phyloP scores from a whole-genome alignment of 805 yeast species.

The Hanseniaspora lachancei region DNA sequence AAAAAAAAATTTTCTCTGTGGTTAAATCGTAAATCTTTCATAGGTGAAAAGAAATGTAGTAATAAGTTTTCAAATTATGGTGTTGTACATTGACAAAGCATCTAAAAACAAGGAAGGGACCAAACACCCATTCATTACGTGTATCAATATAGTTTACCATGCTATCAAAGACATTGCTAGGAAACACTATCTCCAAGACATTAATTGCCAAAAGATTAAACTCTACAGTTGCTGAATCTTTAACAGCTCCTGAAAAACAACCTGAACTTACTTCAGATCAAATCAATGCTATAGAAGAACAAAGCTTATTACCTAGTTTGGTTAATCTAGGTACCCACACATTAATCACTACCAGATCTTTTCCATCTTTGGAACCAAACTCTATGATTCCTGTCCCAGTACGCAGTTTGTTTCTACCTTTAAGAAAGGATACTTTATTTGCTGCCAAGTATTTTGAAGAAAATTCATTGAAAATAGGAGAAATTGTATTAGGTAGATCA shows the following conservation, averaged over 20 bases:
- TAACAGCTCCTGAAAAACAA: not conserved
- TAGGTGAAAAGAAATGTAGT: no score
- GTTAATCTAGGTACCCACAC: constrained; percentile 53
- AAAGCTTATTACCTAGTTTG: constrained; percentile 20
- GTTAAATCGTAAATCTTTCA: no score
- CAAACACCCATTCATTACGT: not conserved
- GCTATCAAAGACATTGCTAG: not conserved
- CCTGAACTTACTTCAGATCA: not conserved
- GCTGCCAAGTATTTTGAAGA: constrained; percentile 86
- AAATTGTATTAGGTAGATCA: constrained; percentile 76
- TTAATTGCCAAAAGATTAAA: constrained; percentile 1
- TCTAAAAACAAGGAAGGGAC: no score
- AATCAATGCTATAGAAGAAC: not conserved
- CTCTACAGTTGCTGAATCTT: not conserved
- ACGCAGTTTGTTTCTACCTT: constrained; percentile 53
- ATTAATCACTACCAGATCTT: constrained; percentile 61
- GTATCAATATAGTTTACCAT: not conserved
- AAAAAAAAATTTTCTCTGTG: no score
- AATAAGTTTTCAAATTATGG: no score
- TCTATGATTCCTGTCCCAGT: constrained; percentile 64
- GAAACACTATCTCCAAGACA: not conserved
- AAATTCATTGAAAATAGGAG: constrained; percentile 77
- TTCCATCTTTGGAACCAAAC: constrained; percentile 85
- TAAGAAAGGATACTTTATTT: constrained; percentile 89
- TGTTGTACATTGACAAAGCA: no score